Evolutionary conservation across 2,329 filamentous ascomycete genomes (phyloP), one percentile per base, ranked within the genome.

Genomic region (Sclerotinia spermophila): DNA sequence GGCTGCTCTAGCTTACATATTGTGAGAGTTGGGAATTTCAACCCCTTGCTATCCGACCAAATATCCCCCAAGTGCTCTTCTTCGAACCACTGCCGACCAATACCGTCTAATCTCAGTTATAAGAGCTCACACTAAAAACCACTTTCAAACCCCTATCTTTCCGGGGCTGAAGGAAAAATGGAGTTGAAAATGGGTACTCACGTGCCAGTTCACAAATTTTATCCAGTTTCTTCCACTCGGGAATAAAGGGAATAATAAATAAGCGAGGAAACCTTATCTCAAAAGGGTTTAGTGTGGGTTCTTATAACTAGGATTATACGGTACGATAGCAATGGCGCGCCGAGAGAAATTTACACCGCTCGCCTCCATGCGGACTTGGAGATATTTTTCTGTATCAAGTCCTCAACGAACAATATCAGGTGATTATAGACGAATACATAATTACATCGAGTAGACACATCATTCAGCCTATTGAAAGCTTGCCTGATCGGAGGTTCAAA

Each of bases 11-110:
- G 45, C 33, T 33, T 65, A 33, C 27, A 44, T n/a, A n/a, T 44
- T 13, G 35, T 65, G 59, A 44, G 45, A 30, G 48, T 65, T 69
- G 44, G 64, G 67, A 40, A 53, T 24, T n/a, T 21, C 13, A 38
- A 33, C 51, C 67, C 67, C 44, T 51, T 65, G 59, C 38, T 65
- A 69, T 56, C 67, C 67, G 59, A 60, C 59, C 65, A 45, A 42
- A 65, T 33, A 38, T 27, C 44, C 56, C 33, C 4, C 45, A 40
- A 48, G 21, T 27, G 40, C 30, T 38, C 42, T 64, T 19, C n/a
- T 42, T 42, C 44, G 24, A 68, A 55, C n/a, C 67, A 48, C 17
- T 30, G 45, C 27, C 45, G 38, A 48, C n/a, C n/a, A n/a, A n/a
- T n/a, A n/a, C n/a, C n/a, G n/a, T n/a, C n/a, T n/a, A n/a, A n/a